phyloP scores from a whole-genome alignment of 495 filamentous ascomycete genomes.

The Stereocaulon alpinum region DNA sequence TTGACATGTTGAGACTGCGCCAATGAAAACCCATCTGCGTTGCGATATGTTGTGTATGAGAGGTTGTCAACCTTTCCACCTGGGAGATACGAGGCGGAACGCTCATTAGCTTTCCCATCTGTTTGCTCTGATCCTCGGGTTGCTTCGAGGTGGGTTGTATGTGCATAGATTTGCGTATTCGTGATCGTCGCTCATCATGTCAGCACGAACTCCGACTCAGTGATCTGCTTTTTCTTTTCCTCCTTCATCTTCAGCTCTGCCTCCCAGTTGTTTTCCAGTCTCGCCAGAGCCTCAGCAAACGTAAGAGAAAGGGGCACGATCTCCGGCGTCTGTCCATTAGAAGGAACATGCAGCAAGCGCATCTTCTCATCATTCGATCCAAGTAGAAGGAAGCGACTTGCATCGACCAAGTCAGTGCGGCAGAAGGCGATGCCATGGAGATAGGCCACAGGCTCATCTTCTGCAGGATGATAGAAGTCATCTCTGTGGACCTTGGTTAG shows the following conservation, averaged over 20 bases:
- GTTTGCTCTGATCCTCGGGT: too few relatives aligned
- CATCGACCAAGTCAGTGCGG: not conserved
- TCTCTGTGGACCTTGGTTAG: not conserved
- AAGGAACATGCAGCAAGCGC: not conserved
- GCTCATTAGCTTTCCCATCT: too few relatives aligned
- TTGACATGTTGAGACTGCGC: too few relatives aligned
- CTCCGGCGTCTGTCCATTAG: not conserved
- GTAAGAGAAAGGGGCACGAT: not conserved
- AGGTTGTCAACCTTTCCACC: too few relatives aligned
- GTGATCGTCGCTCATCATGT: not conserved
- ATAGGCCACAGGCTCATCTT: not conserved
- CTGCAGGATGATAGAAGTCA: not conserved
- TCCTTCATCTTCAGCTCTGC: not conserved
- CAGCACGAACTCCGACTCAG: not conserved
- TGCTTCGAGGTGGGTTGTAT: too few relatives aligned
- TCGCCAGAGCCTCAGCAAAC: not conserved
- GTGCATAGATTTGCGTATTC: too few relatives aligned
- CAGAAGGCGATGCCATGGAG: not conserved
- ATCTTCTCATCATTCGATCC: not conserved
- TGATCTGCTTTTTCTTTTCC: not conserved
- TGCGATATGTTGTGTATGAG: too few relatives aligned
- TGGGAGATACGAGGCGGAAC: too few relatives aligned
- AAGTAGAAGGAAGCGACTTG: not conserved
- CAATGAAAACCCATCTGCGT: too few relatives aligned
- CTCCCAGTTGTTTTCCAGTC: not conserved